phyloP scores from a whole-genome alignment of 23 red algal species.

The Pyropia yezoensis region DNA sequence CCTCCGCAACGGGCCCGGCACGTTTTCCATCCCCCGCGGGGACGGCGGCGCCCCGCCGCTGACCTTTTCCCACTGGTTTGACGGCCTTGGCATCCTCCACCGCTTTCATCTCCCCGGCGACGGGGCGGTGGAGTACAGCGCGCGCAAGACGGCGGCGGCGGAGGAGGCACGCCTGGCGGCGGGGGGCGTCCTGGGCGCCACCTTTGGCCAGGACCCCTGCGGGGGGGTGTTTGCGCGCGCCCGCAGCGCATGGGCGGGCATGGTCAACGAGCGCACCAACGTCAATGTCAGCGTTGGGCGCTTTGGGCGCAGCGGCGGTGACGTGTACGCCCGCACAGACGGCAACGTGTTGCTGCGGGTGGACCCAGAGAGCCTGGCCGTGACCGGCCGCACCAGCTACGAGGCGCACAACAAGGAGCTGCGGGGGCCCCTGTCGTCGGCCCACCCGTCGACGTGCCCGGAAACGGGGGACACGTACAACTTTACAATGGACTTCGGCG shows the following conservation, averaged over 20 bases:
- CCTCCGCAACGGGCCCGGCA: constrained; percentile 37
- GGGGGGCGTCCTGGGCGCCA: not conserved
- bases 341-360: too few relatives aligned
- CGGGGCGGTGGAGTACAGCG: constrained; percentile 24
- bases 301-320: too few relatives aligned
- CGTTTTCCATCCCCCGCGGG: constrained; percentile 18
- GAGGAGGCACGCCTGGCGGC: constrained; percentile 3
- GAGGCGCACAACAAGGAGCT: not conserved
- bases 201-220: too few relatives aligned
- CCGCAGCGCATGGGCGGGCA: too few relatives aligned
- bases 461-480: constrained; percentile 32
- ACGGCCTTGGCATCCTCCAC: constrained; percentile 30
- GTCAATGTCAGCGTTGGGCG: too few relatives aligned
- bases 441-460: constrained; percentile 20
- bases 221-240: too few relatives aligned
- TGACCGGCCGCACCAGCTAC: too few relatives aligned
- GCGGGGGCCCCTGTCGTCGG: constrained; percentile 12
- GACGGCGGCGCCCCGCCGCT: not conserved
- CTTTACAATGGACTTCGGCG: constrained; percentile 20
- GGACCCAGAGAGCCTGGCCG: too few relatives aligned
- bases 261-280: too few relatives aligned
- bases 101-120: constrained; percentile 13
- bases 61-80: constrained; percentile 33
- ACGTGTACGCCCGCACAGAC: too few relatives aligned
- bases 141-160: constrained; percentile 2